Evolutionary conservation across 495 filamentous ascomycete species (phyloP).

Genomic region (Cercophora scortea): DNA sequence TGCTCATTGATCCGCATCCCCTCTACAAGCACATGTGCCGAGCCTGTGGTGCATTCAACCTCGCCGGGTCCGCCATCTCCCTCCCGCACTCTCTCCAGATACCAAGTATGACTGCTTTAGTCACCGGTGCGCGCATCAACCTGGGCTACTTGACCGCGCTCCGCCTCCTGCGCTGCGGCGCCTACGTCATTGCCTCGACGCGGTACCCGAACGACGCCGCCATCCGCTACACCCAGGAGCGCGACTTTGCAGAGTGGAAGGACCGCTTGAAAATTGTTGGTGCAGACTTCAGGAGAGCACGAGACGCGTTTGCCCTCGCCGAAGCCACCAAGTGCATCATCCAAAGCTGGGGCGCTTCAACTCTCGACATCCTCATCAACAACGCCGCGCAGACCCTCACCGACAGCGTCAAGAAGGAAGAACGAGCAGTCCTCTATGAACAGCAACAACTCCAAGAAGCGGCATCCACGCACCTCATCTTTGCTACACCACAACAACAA

Average conservation of each 20-base stretch:
- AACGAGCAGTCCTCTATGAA: conserved; percentile 17
- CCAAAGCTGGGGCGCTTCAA: conserved; percentile 17
- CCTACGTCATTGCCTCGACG: conserved; percentile 40
- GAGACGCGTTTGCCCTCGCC: conserved; percentile 38
- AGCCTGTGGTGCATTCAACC: conserved; percentile 28
- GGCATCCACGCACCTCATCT: not conserved
- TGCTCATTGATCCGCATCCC: conserved; percentile 18
- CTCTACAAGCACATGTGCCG: conserved; percentile 32
- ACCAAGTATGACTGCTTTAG: conserved; percentile 27
- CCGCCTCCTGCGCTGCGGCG: conserved; percentile 37
- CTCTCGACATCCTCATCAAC: conserved; percentile 38
- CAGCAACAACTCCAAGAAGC: not conserved
- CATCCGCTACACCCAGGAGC: conserved; percentile 27
- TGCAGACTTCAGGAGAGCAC: conserved; percentile 37
- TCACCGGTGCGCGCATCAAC: conserved; percentile 42
- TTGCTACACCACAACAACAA: not conserved
- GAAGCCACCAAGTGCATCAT: not conserved
- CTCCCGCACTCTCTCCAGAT: conserved; percentile 27
- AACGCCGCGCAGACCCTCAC: conserved; percentile 45
- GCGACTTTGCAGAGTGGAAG: conserved; percentile 27
- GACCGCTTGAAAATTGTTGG: conserved; percentile 31
- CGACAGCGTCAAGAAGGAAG: conserved; percentile 34
- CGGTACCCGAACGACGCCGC: conserved; percentile 39
- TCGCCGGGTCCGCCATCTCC: conserved; percentile 19
- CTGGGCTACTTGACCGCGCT: conserved; percentile 38